Conservation (phyloP, 331 rosid genomes). For the Acacia concinna region DNA sequence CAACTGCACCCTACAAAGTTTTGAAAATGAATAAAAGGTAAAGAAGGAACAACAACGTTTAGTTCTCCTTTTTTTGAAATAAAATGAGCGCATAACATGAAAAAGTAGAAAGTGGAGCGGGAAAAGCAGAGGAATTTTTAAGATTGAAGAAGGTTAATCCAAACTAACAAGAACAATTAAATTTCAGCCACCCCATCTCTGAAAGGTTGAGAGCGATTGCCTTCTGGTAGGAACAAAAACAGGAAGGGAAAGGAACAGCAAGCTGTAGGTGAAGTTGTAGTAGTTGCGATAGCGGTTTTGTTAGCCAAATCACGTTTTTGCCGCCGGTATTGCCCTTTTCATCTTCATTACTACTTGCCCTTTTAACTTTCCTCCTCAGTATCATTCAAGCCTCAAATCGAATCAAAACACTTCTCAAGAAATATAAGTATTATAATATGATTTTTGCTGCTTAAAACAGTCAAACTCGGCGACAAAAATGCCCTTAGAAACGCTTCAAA, state of each 20-base stretch:
- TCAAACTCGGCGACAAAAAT: neutral
- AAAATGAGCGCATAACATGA: constrained; percentile 29
- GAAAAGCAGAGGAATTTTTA: constrained; percentile 33
- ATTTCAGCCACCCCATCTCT: constrained; percentile 35
- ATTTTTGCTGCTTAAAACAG: neutral
- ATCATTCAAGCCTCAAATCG: constrained; percentile 23
- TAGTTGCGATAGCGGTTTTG: constrained; percentile 35
- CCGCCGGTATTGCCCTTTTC: constrained; percentile 20
- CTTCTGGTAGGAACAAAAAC: constrained; percentile 33
- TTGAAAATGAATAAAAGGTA: constrained; percentile 25
- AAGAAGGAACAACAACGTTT: constrained; percentile 38
- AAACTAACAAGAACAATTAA: constrained; percentile 32
- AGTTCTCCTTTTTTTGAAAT: constrained; percentile 16
- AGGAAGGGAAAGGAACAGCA: constrained; percentile 48
- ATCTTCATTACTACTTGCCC: constrained; percentile 6
- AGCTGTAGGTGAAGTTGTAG: constrained; percentile 43
- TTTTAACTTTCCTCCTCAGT: neutral
- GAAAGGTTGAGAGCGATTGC: constrained; percentile 36
- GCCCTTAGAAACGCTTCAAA: neutral
- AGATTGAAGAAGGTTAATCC: constrained; percentile 33
- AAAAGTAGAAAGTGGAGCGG: constrained; percentile 18
- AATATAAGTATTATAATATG: neutral
- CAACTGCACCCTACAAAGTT: constrained; percentile 41
- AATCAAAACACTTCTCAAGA: constrained; percentile 17
- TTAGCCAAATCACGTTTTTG: neutral